Evolutionary conservation across 805 yeast genomes (phyloP).

Genomic region (Cyberlindnera xylosilytica): DNA sequence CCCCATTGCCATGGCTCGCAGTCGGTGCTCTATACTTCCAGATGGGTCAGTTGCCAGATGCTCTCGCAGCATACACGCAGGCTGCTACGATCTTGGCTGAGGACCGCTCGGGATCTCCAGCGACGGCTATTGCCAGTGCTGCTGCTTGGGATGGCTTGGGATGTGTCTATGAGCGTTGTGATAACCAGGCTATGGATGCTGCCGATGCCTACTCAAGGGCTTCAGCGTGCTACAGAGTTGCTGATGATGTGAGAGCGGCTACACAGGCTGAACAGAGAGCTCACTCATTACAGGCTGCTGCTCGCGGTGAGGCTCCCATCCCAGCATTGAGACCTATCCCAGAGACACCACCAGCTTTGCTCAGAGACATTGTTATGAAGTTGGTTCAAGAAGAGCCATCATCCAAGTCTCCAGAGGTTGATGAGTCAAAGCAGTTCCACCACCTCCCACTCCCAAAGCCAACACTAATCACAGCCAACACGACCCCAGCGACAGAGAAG

Average conservation of each 20-base stretch:
- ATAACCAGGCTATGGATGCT: slow-evolving; percentile 56
- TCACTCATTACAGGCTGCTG: slow-evolving; percentile 38
- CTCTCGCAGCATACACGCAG: slow-evolving; percentile 65
- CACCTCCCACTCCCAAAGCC: slow-evolving; percentile 27
- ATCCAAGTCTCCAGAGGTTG: slow-evolving; percentile 2
- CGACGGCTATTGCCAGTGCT: slow-evolving; percentile 39
- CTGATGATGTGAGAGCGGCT: slow-evolving; percentile 43
- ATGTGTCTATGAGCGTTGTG: slow-evolving; percentile 62
- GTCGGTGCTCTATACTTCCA: slow-evolving; percentile 60
- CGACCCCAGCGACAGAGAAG: slow-evolving; percentile 17
- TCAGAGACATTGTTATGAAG: slow-evolving; percentile 31
- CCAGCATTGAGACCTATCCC: slow-evolving; percentile 46
- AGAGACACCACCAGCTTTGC: slow-evolving; percentile 38
- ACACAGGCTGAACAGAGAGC: slow-evolving; percentile 42
- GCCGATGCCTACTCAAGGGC: slow-evolving; percentile 57
- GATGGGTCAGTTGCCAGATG: slow-evolving; percentile 60
- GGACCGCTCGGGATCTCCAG: slow-evolving; percentile 37
- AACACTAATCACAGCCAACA: slow-evolving; percentile 14
- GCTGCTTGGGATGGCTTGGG: slow-evolving; percentile 65
- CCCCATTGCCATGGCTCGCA: slow-evolving; percentile 65
- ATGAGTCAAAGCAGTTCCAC: slow-evolving; percentile 25
- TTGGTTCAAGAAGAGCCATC: slow-evolving; percentile 9
- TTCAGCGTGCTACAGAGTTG: slow-evolving; percentile 44
- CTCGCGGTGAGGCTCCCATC: slow-evolving; percentile 41
- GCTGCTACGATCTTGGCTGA: slow-evolving; percentile 52